A percentile compares a stretch with the other conserved stretches of the same genome.
Evolutionary conservation across 2,329 filamentous ascomycete species (phyloP).

Genomic region (Diplodia mutila): DNA sequence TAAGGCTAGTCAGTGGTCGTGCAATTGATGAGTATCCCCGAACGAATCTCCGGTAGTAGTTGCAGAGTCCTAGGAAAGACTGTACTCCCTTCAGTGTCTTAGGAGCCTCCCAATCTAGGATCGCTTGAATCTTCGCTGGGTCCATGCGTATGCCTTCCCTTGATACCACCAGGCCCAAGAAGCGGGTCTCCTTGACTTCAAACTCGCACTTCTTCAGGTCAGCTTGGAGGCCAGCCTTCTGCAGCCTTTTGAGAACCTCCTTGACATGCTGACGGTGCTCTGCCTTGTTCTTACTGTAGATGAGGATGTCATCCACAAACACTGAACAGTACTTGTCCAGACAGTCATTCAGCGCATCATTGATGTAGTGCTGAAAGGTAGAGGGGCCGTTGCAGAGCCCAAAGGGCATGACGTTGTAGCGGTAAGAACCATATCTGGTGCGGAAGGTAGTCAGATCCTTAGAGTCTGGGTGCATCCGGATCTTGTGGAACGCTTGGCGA

Average conservation of each 20-base stretch:
- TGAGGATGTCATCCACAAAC: conserved; percentile 9
- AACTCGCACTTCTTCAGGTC: conserved; percentile 7
- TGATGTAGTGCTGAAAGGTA: conserved; percentile 32
- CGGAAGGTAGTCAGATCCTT: conserved; percentile 28
- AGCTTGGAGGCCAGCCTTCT: background rate
- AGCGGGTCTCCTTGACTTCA: conserved; percentile 4
- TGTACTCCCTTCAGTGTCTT: conserved; percentile 26
- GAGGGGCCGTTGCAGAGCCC: conserved; percentile 32
- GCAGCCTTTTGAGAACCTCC: background rate
- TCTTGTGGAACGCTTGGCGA: background rate
- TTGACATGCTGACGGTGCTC: background rate
- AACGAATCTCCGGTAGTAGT: no score
- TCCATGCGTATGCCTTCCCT: conserved; percentile 17
- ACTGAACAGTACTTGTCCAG: conserved; percentile 6
- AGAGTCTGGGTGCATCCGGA: background rate
- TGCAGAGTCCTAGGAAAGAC: conserved; percentile 32
- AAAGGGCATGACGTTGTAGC: conserved; percentile 34
- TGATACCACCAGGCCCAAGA: conserved; percentile 3
- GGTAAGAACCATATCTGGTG: conserved; percentile 31
- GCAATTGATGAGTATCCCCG: conserved; percentile 31
- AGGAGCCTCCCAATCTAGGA: background rate
- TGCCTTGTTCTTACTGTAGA: background rate
- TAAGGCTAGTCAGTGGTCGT: conserved; percentile 17
- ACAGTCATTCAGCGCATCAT: conserved; percentile 14
- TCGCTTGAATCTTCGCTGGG: background rate